A percentile compares a stretch with the other conserved stretches of the same genome.
Conservation (phyloP, 2,329 filamentous ascomycete species). For the Talaromyces verruculosus region DNA sequence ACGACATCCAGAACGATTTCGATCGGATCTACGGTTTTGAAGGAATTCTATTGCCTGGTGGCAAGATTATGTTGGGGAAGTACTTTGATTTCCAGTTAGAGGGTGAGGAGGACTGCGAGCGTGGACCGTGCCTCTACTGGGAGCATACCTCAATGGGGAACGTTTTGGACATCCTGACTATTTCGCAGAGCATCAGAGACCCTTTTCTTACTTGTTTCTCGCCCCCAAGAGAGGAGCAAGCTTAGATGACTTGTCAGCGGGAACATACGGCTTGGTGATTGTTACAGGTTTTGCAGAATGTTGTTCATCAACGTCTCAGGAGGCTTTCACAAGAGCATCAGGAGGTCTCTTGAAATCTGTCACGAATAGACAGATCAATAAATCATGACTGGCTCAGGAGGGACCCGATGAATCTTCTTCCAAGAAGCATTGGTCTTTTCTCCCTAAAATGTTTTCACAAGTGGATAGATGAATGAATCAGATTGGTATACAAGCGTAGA, state of each 20-base stretch:
- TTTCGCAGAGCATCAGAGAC: background rate
- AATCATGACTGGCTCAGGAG: background rate
- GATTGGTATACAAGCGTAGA: background rate
- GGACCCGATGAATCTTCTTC: background rate
- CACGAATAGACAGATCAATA: background rate
- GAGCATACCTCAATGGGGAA: constrained; percentile 23
- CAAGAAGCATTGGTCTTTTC: background rate
- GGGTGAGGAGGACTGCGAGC: constrained; percentile 21
- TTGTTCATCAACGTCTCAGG: background rate
- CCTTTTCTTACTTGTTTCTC: constrained; percentile 5
- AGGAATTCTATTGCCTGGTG: constrained; percentile 49
- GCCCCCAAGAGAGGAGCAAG: background rate
- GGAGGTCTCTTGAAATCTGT: background rate
- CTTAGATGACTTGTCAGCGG: background rate
- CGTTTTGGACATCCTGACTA: constrained; percentile 14
- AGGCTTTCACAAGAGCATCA: background rate
- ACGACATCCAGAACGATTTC: constrained; percentile 27
- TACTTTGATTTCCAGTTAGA: constrained; percentile 42
- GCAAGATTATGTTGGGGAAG: constrained; percentile 49
- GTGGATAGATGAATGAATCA: background rate
- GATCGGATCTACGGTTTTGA: constrained; percentile 49
- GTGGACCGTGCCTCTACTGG: constrained; percentile 39
- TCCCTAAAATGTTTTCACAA: background rate
- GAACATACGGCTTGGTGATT: background rate
- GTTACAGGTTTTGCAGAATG: background rate